A percentile compares a stretch with the other conserved stretches of the same genome.
phyloP scores from a whole-genome alignment of 2,329 filamentous ascomycete genomes.

The Hypoxylon sp. region DNA sequence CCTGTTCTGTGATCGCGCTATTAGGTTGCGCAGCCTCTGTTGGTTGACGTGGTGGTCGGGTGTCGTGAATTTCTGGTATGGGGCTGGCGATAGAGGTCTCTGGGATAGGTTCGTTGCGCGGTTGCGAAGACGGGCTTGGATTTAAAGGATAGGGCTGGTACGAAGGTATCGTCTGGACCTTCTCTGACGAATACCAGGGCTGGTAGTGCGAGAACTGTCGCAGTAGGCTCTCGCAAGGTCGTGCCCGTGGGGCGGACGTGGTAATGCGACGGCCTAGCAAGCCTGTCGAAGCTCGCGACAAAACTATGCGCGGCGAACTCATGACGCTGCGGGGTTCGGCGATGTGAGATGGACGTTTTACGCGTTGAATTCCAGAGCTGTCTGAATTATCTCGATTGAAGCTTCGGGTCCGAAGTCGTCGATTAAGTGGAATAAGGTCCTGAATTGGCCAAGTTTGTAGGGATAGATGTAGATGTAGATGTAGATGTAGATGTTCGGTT shows the following conservation, averaged over 20 bases:
- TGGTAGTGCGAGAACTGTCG: constrained; percentile 58
- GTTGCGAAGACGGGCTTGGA: constrained; percentile 55
- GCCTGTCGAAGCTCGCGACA: constrained; percentile 50
- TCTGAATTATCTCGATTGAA: not conserved
- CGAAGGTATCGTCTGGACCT: constrained; percentile 49
- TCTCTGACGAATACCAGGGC: constrained; percentile 48
- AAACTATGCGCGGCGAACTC: constrained; percentile 56
- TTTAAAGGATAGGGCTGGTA: constrained; percentile 68
- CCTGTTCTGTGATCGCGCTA: constrained; percentile 68
- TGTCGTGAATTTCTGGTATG: constrained; percentile 66
- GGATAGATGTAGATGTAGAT: not conserved
- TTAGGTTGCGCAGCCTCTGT: constrained; percentile 43
- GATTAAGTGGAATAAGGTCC: not conserved
- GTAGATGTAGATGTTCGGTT: too few relatives aligned
- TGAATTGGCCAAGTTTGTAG: not conserved
- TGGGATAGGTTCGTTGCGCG: constrained; percentile 59
- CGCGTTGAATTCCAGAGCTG: not conserved
- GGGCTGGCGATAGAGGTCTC: constrained; percentile 63
- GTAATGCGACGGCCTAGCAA: constrained; percentile 48
- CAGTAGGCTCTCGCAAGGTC: constrained; percentile 55
- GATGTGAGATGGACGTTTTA: too few relatives aligned
- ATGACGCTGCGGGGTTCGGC: constrained; percentile 50
- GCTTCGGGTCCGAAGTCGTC: not conserved
- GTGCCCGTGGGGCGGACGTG: constrained; percentile 57
- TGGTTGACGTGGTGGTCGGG: constrained; percentile 56